phyloP scores from a whole-genome alignment of 2,329 filamentous ascomycete genomes.

The Alternaria triticimaculans region DNA sequence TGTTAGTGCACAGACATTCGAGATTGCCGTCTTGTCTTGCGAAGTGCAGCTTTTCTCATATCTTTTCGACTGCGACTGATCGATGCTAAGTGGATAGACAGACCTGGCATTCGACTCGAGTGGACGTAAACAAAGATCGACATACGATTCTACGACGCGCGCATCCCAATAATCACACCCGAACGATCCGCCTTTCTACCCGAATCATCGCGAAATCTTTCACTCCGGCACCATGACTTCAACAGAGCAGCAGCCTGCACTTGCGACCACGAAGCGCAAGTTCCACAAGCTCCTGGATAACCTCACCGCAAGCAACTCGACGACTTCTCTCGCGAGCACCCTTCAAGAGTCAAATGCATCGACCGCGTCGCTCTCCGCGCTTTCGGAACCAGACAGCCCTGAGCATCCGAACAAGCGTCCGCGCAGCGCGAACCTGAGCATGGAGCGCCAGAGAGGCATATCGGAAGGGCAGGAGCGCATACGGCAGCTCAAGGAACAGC shows the following conservation, averaged over 20 bases:
- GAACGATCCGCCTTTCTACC: not conserved
- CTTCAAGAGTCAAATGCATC: constrained; percentile 49
- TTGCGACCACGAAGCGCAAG: constrained; percentile 83
- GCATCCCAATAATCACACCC: not conserved
- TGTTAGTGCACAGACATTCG: not conserved
- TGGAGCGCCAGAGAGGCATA: constrained; percentile 36
- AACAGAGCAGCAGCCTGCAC: constrained; percentile 51
- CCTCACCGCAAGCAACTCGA: constrained; percentile 60
- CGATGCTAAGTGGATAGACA: not conserved
- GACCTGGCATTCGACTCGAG: not conserved
- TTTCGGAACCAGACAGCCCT: constrained; percentile 27
- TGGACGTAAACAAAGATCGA: constrained; percentile 34
- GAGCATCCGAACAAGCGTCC: constrained; percentile 46
- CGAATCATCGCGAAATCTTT: not conserved
- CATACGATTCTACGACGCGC: constrained; percentile 7
- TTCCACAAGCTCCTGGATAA: constrained; percentile 72
- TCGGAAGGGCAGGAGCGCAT: constrained; percentile 41
- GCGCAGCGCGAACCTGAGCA: constrained; percentile 37
- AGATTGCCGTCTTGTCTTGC: not conserved
- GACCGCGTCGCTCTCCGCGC: constrained; percentile 34
- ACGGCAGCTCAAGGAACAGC: constrained; percentile 40
- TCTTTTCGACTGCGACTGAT: not conserved
- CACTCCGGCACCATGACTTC: constrained; percentile 7
- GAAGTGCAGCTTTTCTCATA: not conserved
- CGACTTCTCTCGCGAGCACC: constrained; percentile 42